Percentiles rank a stretch among this genome's conserved stretches.
These are phyloP conservation scores for Chrysosphaeria jannelii DNA, from an alignment of 2,329 filamentous ascomycete species.

Conservation along the genomic window DNA sequence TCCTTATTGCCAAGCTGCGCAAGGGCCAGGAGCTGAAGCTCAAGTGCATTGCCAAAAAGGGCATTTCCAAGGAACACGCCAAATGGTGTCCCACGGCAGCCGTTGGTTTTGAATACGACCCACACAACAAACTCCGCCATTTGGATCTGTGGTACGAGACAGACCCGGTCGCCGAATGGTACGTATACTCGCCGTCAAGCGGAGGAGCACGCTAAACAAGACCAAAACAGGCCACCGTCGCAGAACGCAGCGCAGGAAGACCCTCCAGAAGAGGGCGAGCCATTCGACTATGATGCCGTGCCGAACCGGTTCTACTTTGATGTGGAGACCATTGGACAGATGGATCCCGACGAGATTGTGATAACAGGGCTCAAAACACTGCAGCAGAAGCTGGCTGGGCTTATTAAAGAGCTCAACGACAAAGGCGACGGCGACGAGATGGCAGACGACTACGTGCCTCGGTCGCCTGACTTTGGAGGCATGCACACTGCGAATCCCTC, in stretches of 20 bases:
- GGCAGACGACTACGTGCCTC: slow-evolving; percentile 23
- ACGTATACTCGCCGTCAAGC: slow-evolving; percentile 46
- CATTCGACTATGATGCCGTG: slow-evolving; percentile 71
- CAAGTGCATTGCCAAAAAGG: slow-evolving; percentile 86
- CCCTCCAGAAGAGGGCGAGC: slow-evolving; percentile 48
- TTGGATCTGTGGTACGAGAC: slow-evolving; percentile 87
- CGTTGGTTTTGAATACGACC: slow-evolving; percentile 92
- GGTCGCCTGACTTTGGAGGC: slow-evolving; percentile 35
- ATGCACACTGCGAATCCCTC: too few relatives aligned
- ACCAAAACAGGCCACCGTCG: too few relatives aligned
- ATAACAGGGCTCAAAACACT: slow-evolving; percentile 67
- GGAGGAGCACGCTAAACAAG: too few relatives aligned
- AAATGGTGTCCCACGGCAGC: slow-evolving; percentile 91
- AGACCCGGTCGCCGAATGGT: slow-evolving; percentile 63
- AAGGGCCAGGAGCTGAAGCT: slow-evolving; percentile 74
- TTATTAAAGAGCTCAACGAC: slow-evolving; percentile 21
- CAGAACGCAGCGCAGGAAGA: slow-evolving; percentile 55
- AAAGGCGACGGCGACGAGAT: slow-evolving; percentile 15
- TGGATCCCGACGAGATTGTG: slow-evolving; percentile 73
- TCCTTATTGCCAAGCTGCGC: slow-evolving; percentile 69
- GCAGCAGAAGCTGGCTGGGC: slow-evolving; percentile 63
- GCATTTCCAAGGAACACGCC: slow-evolving; percentile 92
- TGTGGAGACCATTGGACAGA: slow-evolving; percentile 62
- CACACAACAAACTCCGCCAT: slow-evolving; percentile 82
- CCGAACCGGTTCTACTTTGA: slow-evolving; percentile 78